Percentiles rank a stretch among this genome's conserved stretches.
These are phyloP conservation scores for Bruguiera sexangula DNA, from an alignment of 345 rosid species.

Conservation along the genomic window DNA sequence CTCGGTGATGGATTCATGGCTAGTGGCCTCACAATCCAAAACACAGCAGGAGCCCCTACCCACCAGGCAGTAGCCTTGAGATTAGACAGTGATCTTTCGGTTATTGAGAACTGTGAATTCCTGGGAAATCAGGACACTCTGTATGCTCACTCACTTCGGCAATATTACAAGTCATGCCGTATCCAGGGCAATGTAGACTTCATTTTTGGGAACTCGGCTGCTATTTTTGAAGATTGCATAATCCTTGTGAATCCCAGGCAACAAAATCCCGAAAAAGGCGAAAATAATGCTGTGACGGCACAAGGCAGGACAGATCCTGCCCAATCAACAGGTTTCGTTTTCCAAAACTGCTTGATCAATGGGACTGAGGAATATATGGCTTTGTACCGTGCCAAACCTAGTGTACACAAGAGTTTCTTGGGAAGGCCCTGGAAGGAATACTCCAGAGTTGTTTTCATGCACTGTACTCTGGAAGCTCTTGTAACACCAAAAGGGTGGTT, in stretches of 20 bases:
- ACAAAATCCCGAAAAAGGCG: conserved; percentile 66
- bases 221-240: conserved; percentile 67
- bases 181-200: conserved; percentile 91
- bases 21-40: conserved; percentile 65
- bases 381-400: conserved; percentile 51
- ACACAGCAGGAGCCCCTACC: conserved; percentile 80
- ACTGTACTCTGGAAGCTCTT: conserved; percentile 53
- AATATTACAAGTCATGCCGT: conserved; percentile 69
- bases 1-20: conserved; percentile 98
- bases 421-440: conserved; percentile 98
- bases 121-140: conserved; percentile 91
- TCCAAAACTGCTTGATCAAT: conserved; percentile 63
- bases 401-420: conserved; percentile 60
- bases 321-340: conserved; percentile 67
- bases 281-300: conserved; percentile 71
- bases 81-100: conserved; percentile 76
- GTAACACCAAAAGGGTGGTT: conserved; percentile 70
- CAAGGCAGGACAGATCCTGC: conserved; percentile 89
- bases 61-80: conserved; percentile 94
- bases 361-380: conserved; percentile 79
- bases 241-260: conserved; percentile 66
- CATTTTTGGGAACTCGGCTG: conserved; percentile 84
- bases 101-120: conserved; percentile 78
- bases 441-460: conserved; percentile 70
- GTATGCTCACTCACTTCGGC: conserved; percentile 83